Evolutionary conservation across 2,329 filamentous ascomycete genomes (phyloP), one percentile per base, ranked within the genome.

Genomic region (Sclerotinia minor): DNA sequence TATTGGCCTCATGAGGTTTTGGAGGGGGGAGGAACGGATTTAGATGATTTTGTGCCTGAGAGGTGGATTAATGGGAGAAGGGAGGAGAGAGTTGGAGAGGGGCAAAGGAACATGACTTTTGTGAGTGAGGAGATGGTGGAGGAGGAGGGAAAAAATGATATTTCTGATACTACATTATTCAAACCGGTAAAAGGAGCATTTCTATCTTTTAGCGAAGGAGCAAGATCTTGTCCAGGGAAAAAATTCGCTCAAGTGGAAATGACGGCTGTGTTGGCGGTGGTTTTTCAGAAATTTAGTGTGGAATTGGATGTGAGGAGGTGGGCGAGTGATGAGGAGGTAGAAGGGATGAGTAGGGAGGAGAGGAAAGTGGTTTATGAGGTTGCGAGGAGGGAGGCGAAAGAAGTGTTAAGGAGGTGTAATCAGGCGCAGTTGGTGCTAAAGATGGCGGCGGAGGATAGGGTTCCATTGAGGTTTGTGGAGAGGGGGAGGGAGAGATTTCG

Each of bases 21-120:
- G 91, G 50, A 11, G 85, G 92, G 91, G 89, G 75, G 74, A 73
- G 60, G 71, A 73, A 35, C 67, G 47, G 69, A 72, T 68, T 35
- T 72, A 55, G 59, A 69, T 53, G 78, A 82, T 57, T 88, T 86
- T 76, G 79, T 82, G 50, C 85, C 85, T 0, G 83, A 86, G 72
- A 80, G 85, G 52, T 88, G 85, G 85, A 76, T 88, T 11, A 26
- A 55, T 1, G 35, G 9, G 11, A 53, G 49, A 11, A 32, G 54
- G 4, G 54, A 24, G 9, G 54, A 53, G 2, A 32, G 50, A 5
- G 54, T 19, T 9, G 58, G 50, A 2, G n/a, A 53, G 3, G 38
- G 64, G 2, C 19, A 50, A 7, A 3, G 41, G 44, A 19, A 57
- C 1, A 38, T 13, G 24, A 5, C 13, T 13, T 5, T 1, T 45